phyloP scores from a whole-genome alignment of 2,329 filamentous ascomycete genomes.

The Lasiodiplodia theobromae region DNA sequence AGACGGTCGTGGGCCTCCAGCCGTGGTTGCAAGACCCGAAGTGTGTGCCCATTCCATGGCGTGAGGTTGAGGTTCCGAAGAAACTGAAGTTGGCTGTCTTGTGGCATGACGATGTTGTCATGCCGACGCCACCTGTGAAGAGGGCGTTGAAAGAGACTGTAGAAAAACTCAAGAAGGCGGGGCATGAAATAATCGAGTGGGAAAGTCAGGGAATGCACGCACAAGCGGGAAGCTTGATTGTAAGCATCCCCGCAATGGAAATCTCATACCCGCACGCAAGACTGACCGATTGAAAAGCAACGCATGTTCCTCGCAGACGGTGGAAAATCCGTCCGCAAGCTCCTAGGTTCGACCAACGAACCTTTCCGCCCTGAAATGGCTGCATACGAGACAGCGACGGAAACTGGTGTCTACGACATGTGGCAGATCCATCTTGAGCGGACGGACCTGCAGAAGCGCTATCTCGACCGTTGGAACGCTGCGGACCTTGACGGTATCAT shows the following conservation, averaged over 20 bases:
- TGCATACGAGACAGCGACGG: conserved; percentile 51
- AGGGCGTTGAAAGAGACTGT: conserved; percentile 64
- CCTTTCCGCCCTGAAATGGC: conserved; percentile 59
- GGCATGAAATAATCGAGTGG: conserved; percentile 65
- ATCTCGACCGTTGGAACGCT: conserved; percentile 55
- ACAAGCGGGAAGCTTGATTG: conserved; percentile 23
- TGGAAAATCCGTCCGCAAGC: conserved; percentile 54
- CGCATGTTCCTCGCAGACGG: conserved; percentile 60
- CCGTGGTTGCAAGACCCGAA: conserved; percentile 63
- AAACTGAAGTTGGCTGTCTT: conserved; percentile 65
- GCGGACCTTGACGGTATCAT: conserved; percentile 55
- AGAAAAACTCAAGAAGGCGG: conserved; percentile 57
- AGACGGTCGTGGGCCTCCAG: conserved; percentile 51
- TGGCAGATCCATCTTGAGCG: conserved; percentile 59
- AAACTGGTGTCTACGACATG: conserved; percentile 54
- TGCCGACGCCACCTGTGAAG: conserved; percentile 44
- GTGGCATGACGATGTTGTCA: conserved; percentile 44
- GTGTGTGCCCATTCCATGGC: conserved; percentile 62
- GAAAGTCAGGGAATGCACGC: conserved; percentile 36
- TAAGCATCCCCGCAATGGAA: not conserved
- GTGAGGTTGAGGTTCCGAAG: conserved; percentile 48
- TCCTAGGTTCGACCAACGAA: conserved; percentile 51
- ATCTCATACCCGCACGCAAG: not conserved
- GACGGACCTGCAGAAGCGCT: conserved; percentile 51
- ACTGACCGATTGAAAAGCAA: conserved; percentile 3